phyloP scores from a whole-genome alignment of 2,329 filamentous ascomycete species.

The Ilyonectria destructans region DNA sequence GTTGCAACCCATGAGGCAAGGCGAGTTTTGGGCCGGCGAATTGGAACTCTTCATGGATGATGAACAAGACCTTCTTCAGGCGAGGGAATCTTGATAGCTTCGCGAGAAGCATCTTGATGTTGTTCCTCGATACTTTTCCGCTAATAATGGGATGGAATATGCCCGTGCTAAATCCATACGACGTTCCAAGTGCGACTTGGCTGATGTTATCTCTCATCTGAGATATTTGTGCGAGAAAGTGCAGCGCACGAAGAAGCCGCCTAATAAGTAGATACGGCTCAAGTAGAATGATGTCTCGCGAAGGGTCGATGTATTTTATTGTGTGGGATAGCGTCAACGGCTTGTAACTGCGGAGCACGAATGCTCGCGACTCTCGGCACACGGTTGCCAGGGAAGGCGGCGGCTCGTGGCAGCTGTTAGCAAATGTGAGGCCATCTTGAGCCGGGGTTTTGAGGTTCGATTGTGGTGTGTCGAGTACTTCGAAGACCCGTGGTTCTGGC shows the following conservation, averaged over 20 bases:
- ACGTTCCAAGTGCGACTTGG: constrained; percentile 42
- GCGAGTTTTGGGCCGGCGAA: constrained; percentile 22
- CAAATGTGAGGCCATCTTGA: constrained; percentile 39
- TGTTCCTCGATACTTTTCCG: constrained; percentile 42
- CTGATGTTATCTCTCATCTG: constrained; percentile 36
- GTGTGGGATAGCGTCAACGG: constrained; percentile 34
- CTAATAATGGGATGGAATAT: constrained; percentile 41
- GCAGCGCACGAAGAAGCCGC: constrained; percentile 36
- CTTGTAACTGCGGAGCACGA: constrained; percentile 36
- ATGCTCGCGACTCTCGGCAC: constrained; percentile 34
- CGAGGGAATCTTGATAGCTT: constrained; percentile 38
- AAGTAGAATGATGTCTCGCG: constrained; percentile 39
- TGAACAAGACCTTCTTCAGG: constrained; percentile 35
- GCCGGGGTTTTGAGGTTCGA: constrained; percentile 40
- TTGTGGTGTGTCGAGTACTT: constrained; percentile 41
- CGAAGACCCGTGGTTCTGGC: constrained; percentile 41
- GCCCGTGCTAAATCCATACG: constrained; percentile 42
- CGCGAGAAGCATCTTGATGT: constrained; percentile 37
- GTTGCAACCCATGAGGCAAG: constrained; percentile 26
- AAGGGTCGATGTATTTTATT: constrained; percentile 38
- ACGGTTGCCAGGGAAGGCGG: constrained; percentile 35
- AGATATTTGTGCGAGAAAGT: constrained; percentile 37
- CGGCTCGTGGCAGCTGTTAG: constrained; percentile 37
- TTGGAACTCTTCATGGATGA: constrained; percentile 42
- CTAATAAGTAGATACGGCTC: constrained; percentile 40